Conservation (phyloP, 352 stramenopile species). For the Phytopythium helicoides region DNA sequence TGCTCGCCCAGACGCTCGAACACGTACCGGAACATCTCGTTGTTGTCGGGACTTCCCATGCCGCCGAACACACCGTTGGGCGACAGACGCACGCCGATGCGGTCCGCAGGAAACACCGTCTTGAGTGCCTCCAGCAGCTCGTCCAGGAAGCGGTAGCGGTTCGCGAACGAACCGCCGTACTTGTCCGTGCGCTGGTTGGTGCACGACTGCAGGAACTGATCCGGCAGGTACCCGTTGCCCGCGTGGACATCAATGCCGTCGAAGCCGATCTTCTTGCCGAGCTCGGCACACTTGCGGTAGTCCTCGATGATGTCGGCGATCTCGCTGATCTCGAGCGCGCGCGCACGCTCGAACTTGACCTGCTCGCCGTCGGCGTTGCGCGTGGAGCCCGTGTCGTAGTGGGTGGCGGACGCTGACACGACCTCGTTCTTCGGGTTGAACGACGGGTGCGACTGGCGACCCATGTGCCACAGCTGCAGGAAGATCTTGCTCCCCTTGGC, state of each 20-base stretch:
- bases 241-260: slow-evolving; percentile 55
- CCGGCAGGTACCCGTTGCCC: slow-evolving; percentile 90
- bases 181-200: slow-evolving; percentile 70
- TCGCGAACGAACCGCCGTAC: slow-evolving; percentile 85
- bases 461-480: no score
- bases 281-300: no score
- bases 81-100: slow-evolving; percentile 33
- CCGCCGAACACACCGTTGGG: slow-evolving; percentile 29
- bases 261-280: no score
- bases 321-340: slow-evolving; percentile 66
- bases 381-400: slow-evolving; percentile 19
- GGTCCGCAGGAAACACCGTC: slow-evolving; percentile 19
- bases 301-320: slow-evolving; percentile 51
- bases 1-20: slow-evolving; percentile 30
- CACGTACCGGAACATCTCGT: slow-evolving; percentile 27
- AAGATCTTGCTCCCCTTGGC: no score
- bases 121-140: slow-evolving; percentile 64
- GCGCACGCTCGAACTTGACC: slow-evolving; percentile 38
- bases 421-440: no score
- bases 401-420: slow-evolving; percentile 41
- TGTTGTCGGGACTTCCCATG: slow-evolving; percentile 42
- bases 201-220: slow-evolving; percentile 80
- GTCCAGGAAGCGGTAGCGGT: slow-evolving; percentile 64
- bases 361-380: slow-evolving; percentile 22
- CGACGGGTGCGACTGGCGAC: no score